Evolutionary conservation across 73 alveolate genomes (phyloP).

Genomic region (Tetrahymena thermophila): DNA sequence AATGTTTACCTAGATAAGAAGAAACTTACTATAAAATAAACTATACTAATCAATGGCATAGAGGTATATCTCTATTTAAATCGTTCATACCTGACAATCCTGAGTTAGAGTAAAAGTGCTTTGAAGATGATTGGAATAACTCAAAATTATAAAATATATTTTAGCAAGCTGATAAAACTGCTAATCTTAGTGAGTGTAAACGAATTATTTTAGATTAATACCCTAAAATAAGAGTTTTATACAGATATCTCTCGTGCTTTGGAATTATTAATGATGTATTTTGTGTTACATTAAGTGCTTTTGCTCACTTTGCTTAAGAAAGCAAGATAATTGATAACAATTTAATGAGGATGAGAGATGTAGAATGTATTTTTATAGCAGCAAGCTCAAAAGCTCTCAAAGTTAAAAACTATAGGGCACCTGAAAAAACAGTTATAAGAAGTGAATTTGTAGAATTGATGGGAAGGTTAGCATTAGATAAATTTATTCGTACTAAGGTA

Average conservation of each 20-base stretch:
- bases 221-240: not conserved
- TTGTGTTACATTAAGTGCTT: constrained; percentile 26
- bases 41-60: not conserved
- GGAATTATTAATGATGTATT: not conserved
- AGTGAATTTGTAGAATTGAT: constrained; percentile 41
- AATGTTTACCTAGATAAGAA: not conserved
- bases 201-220: not conserved
- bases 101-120: not conserved
- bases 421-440: constrained; percentile 46
- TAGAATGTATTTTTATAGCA: constrained; percentile 36
- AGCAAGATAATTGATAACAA: not conserved
- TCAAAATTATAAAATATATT: not conserved
- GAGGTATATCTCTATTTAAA: not conserved
- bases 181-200: not conserved
- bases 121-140: not conserved
- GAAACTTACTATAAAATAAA: not conserved
- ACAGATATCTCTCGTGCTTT: not conserved
- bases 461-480: constrained; percentile 49
- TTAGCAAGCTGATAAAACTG: not conserved
- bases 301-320: not conserved
- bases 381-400: constrained; percentile 14
- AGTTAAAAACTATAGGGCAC: constrained; percentile 17
- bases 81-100: not conserved
- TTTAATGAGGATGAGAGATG: constrained; percentile 22
- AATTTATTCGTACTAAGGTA: constrained; percentile 3